Conservation (phyloP, 495 filamentous ascomycete genomes). For the Xylona heveae region DNA sequence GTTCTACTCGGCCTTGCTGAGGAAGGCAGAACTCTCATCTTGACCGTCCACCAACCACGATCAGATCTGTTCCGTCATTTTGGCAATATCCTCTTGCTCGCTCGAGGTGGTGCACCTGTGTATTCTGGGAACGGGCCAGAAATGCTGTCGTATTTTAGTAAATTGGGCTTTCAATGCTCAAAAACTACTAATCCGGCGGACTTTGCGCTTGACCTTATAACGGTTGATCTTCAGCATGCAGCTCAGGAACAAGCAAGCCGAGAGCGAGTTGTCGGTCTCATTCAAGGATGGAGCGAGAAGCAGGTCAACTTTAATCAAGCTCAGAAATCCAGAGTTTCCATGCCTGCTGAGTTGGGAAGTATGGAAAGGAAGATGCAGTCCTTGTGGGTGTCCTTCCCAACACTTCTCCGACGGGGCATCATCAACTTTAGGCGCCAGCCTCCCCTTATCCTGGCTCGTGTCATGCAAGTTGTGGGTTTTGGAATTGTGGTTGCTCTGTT, state of each 20-base stretch:
- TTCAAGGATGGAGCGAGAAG: constrained; percentile 25
- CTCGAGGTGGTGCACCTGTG: constrained; percentile 41
- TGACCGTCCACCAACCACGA: constrained; percentile 57
- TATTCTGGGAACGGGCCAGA: constrained; percentile 40
- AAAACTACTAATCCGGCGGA: constrained; percentile 51
- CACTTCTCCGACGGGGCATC: constrained; percentile 37
- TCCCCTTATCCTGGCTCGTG: constrained; percentile 35
- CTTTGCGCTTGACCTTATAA: constrained; percentile 55
- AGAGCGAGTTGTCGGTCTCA: constrained; percentile 33
- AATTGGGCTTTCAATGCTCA: constrained; percentile 38
- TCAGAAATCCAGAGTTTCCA: constrained; percentile 18
- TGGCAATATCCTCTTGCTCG: constrained; percentile 45
- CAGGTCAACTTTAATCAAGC: not conserved
- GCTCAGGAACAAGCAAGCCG: constrained; percentile 33
- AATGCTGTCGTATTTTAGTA: constrained; percentile 43
- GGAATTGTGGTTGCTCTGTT: constrained; percentile 44
- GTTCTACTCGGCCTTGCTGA: constrained; percentile 43
- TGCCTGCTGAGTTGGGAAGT: constrained; percentile 47
- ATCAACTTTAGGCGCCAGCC: constrained; percentile 51
- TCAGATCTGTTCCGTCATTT: constrained; percentile 51
- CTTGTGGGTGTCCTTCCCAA: constrained; percentile 36
- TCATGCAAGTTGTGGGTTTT: constrained; percentile 44
- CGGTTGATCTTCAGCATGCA: constrained; percentile 44
- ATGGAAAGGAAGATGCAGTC: constrained; percentile 36
- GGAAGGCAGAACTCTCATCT: constrained; percentile 52